Evolutionary conservation across 1,284 basidiomycete species (phyloP), one percentile per base, ranked within the genome.

Genomic region (Microbotryomycetes sp.): DNA sequence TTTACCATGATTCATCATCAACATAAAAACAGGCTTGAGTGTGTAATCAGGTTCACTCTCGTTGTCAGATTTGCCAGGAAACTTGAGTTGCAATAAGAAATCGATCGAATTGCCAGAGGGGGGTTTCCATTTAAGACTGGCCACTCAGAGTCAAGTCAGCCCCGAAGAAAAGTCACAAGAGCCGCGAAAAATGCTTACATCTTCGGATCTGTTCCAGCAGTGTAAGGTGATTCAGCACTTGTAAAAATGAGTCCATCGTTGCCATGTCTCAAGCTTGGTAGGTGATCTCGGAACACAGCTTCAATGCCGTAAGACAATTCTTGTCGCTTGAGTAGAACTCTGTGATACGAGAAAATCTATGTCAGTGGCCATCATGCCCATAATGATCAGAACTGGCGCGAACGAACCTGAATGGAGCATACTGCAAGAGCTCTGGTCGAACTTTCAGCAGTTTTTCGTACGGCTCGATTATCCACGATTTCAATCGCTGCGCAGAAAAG

Each of bases 161-260:
- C 14, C 23, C 26, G 15, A 15, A 42, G 46, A 25, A 23, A 48
- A 7, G 28, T 6, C 47, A 1, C 26, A 30, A 14, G 30, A 26
- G 22, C 28, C 63, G 42, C 47, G 52, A 48, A 31, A 14, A 16
- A 77, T 86, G 69, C n/a, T n/a, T 63, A 94, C 92, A 98, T 93
- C 67, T 91, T 90, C 6, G 78, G 77, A 74, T 98, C 94, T 12
- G 96, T 98, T 0, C 90, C 94, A n/a, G 88, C 80, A 3, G 83
- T 80, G 71, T 98, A 98, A 0, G 84, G 84, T 5, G 89, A 84
- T 73, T 84, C 87, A 9, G 88, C 88, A 72, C 89, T 89, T 0
- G 96, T 98, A 74, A 97, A 99, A 71, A 99, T 97, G 62, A 99
- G 83, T 0, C 96, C 96, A 72, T 99, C 96, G 70, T 89, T 94